Conservation (phyloP, 2,329 filamentous ascomycete genomes). For the Metarhizium robertsii region DNA sequence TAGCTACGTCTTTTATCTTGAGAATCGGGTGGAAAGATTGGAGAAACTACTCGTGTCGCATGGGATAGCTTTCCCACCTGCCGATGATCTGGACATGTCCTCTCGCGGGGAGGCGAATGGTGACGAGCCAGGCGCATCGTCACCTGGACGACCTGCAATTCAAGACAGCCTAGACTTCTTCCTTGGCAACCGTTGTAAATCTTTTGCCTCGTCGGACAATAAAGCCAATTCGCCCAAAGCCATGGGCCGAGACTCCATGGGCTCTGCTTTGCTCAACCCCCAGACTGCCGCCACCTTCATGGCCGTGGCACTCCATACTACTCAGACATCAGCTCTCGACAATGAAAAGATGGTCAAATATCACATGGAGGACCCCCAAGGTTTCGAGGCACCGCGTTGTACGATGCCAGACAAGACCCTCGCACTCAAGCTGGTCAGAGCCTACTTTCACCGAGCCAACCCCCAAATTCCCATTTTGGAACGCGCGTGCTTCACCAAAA, state of each 20-base stretch:
- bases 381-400: not conserved
- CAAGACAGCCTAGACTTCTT: not conserved
- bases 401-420: not conserved
- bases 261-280: not conserved
- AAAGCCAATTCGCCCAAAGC: not conserved
- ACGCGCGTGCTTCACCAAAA: slow-evolving; percentile 74
- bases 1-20: not conserved
- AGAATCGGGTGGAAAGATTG: not conserved
- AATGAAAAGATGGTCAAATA: not conserved
- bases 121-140: not conserved
- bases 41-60: not conserved
- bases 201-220: not conserved
- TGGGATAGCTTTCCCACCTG: not conserved
- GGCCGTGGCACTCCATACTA: not conserved
- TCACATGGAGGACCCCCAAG: not conserved
- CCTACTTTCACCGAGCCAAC: slow-evolving; percentile 94
- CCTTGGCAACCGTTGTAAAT: not conserved
- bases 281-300: not conserved
- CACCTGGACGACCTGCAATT: not conserved
- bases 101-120: not conserved
- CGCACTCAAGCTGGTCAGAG: slow-evolving; percentile 54
- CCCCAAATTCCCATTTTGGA: slow-evolving; percentile 91
- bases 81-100: not conserved
- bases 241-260: not conserved
- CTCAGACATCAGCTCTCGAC: not conserved